These are phyloP conservation scores for Rhodotorula sp. DNA, from an alignment of 1,284 basidiomycete genomes.

Conservation along the genomic window DNA sequence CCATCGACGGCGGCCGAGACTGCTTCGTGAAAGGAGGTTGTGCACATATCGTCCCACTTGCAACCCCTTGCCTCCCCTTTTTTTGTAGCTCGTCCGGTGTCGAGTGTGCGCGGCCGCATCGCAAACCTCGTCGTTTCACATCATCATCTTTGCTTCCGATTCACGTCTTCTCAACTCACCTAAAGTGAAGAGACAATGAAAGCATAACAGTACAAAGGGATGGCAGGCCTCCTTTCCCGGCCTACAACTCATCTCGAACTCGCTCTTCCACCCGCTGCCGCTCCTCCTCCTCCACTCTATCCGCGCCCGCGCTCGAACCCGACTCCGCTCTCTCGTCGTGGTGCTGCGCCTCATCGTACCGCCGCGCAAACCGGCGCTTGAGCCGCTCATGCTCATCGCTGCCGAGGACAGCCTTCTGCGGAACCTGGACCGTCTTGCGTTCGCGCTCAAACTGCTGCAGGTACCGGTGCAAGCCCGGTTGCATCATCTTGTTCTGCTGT, in stretches of 20 bases:
- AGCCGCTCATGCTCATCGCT: constrained; percentile 28
- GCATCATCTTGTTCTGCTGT: not conserved
- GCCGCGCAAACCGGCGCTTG: constrained; percentile 14
- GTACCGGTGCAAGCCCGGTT: constrained; percentile 9
- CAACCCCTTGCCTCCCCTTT: too few relatives aligned
- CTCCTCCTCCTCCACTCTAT: not conserved
- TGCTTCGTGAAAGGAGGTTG: too few relatives aligned
- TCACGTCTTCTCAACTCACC: not conserved
- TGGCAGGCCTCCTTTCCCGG: too few relatives aligned
- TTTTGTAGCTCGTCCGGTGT: too few relatives aligned
- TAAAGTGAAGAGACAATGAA: not conserved
- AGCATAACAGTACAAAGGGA: not conserved
- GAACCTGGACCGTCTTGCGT: constrained; percentile 7
- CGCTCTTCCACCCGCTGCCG: too few relatives aligned
- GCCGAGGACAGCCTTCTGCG: constrained; percentile 10
- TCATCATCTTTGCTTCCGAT: not conserved
- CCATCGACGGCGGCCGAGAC: too few relatives aligned
- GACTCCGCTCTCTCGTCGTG: constrained; percentile 3
- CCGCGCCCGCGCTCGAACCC: not conserved
- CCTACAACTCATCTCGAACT: constrained; percentile 23
- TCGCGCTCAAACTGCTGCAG: constrained; percentile 3
- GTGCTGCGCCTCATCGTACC: constrained; percentile 11
- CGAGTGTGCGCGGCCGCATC: too few relatives aligned
- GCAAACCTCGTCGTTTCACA: too few relatives aligned
- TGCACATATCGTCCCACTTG: too few relatives aligned